Evolutionary conservation across 164 flowering plant species (phyloP).

Genomic region (Aristolochia fimbriata): DNA sequence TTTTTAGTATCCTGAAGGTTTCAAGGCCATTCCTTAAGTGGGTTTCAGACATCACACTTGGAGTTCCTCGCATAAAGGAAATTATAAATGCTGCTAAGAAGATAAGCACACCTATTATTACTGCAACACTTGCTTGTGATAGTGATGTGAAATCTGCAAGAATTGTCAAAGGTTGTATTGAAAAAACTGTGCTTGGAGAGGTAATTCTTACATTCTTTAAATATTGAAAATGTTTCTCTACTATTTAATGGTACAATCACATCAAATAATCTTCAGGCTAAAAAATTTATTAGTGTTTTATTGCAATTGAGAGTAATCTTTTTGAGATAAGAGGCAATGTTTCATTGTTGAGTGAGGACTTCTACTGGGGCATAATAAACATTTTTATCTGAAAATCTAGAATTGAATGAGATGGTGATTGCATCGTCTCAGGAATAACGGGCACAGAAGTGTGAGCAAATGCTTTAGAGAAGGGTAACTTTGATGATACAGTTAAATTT

Average conservation of each 20-base stretch:
- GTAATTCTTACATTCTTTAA: constrained; percentile 18
- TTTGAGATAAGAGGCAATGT: too few species aligned
- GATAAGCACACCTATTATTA: constrained; percentile 87
- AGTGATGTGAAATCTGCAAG: constrained; percentile 36
- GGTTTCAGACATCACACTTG: constrained; percentile 77
- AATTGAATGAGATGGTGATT: too few species aligned
- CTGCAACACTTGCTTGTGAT: constrained; percentile 48
- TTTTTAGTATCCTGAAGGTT: background rate
- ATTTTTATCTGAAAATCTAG: background rate
- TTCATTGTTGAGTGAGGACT: too few species aligned
- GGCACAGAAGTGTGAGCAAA: too few species aligned
- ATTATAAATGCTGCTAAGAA: constrained; percentile 81
- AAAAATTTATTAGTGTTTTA: too few species aligned
- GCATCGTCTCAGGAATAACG: too few species aligned
- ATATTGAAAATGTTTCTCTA: background rate
- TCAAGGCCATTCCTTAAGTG: constrained; percentile 28
- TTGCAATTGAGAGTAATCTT: too few species aligned
- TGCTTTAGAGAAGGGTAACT: too few species aligned
- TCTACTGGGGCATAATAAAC: too few species aligned
- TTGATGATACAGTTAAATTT: too few species aligned
- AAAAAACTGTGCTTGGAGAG: constrained; percentile 76
- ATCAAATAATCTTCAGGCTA: too few species aligned
- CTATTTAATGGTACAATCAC: background rate
- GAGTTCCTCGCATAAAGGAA: constrained; percentile 96
- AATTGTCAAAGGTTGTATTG: constrained; percentile 56